Evolutionary conservation across 176 grass and related monocot genomes (phyloP), one percentile per base, ranked within the genome.

Genomic region (Echinochloa phyllopogon): DNA sequence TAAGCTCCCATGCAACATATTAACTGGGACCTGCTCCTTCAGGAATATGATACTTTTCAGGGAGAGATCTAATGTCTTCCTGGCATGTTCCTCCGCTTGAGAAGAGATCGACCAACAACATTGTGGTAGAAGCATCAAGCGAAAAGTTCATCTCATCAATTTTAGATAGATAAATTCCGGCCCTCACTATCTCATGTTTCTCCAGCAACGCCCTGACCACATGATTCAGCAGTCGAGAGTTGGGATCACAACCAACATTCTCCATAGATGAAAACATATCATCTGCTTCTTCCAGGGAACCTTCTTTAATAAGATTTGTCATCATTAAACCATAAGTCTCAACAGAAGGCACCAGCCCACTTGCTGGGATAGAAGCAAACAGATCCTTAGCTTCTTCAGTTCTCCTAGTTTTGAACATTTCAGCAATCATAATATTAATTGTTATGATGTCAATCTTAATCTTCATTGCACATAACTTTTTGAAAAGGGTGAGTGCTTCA

Each of bases 281-380:
- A 43, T 43, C 42, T 43, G 42, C 78, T 29, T 81, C 78, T 67
- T 52, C 47, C 3, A 40, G 0, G 47, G 55, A 17, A 15, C 62
- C 63, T 52, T 69, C 63, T 41, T 68, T 65, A 24, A 69, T 55
- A 68, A 81, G 47, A 68, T 52, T 21, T 41, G n/a, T 81, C 18
- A 69, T 69, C 63, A 81, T 68, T 39, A 41, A 0, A 29, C 0
- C 3, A 3, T 81, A 81, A 1, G 78, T 43, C 42, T 5, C 42
- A 43, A 43, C 42, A 43, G 4, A 6, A 43, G 42, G 42, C 42
- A 43, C 42, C 42, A 43, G 42, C 2, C 42, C 42, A 43, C 8
- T 2, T 43, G 42, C 42, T 43, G 42, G 4, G 42, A 43, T 43
- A 43, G 42, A 43, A 43, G 42, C 42, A 43, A 43, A 43, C 42